These are phyloP conservation scores for Aspergillus asperescens DNA, from an alignment of 495 filamentous ascomycete species.

Conservation along the genomic window DNA sequence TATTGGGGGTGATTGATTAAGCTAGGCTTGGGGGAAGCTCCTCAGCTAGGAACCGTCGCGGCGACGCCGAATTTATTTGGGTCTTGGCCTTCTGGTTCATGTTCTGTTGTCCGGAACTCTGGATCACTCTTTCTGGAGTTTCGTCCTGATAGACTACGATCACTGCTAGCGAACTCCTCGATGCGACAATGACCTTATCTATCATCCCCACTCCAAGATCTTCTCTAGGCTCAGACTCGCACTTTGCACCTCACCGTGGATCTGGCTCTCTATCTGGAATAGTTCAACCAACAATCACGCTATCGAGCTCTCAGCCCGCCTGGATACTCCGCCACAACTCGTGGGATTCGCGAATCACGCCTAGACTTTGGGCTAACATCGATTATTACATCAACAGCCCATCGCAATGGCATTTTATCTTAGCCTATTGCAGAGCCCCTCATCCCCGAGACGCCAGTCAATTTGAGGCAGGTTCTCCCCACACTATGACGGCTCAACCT, in stretches of 20 bases:
- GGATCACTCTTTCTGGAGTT: neutral
- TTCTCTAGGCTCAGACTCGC: neutral
- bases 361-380: neutral
- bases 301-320: neutral
- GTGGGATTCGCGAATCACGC: constrained; percentile 5
- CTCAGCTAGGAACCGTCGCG: constrained; percentile 1
- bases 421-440: constrained; percentile 16
- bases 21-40: neutral
- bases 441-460: constrained; percentile 19
- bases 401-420: constrained; percentile 5
- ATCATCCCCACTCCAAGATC: neutral
- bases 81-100: neutral
- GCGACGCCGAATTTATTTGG: neutral
- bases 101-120: too few relatives aligned
- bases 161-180: neutral
- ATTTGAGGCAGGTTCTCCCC: neutral
- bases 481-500: neutral
- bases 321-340: neutral
- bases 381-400: constrained; percentile 4
- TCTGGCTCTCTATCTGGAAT: neutral
- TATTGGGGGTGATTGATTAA: neutral
- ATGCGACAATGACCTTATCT: neutral
- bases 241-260: neutral
- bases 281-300: constrained; percentile 2
- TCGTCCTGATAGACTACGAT: neutral